These are phyloP conservation scores for Bipolaris zeicola DNA, from an alignment of 2,329 filamentous ascomycete species.

Conservation along the genomic window DNA sequence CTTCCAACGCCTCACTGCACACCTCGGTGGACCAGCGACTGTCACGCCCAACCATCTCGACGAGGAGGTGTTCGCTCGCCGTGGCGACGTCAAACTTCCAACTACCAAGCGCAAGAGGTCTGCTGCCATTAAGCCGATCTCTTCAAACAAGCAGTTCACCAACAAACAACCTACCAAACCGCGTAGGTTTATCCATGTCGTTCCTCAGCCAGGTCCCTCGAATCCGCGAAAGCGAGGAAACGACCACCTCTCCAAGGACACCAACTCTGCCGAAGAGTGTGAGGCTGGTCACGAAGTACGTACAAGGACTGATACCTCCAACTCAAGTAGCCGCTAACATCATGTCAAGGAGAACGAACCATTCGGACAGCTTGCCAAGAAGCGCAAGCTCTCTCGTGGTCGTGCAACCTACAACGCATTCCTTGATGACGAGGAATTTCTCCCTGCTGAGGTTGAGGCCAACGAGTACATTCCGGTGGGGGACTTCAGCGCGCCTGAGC, in stretches of 20 bases:
- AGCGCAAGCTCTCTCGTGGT: slow-evolving; percentile 11
- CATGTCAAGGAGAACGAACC: slow-evolving; percentile 13
- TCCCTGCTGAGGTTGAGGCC: slow-evolving; percentile 12
- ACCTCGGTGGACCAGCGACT: slow-evolving; percentile 21
- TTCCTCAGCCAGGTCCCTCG: neutral
- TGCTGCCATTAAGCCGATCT: neutral
- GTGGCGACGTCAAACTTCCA: slow-evolving; percentile 6
- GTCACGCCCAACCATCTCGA: slow-evolving; percentile 27
- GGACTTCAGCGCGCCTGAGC: slow-evolving; percentile 4
- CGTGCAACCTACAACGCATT: slow-evolving; percentile 1
- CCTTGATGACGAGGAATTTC: slow-evolving; percentile 26
- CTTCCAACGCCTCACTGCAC: slow-evolving; percentile 24
- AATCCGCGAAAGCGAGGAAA: slow-evolving; percentile 17
- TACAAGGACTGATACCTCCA: neutral
- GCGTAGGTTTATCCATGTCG: neutral
- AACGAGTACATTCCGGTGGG: slow-evolving; percentile 17
- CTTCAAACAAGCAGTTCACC: neutral
- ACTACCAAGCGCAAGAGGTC: neutral
- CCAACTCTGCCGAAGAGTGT: slow-evolving; percentile 10
- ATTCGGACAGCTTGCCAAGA: slow-evolving; percentile 17
- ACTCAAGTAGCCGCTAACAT: neutral
- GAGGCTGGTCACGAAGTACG: slow-evolving; percentile 15
- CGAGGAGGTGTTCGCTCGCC: slow-evolving; percentile 24
- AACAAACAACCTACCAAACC: neutral
- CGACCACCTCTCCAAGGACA: slow-evolving; percentile 14